Evolutionary conservation across 176 grass and related monocot genomes (phyloP).

Genomic region (Tuctoria greenei): DNA sequence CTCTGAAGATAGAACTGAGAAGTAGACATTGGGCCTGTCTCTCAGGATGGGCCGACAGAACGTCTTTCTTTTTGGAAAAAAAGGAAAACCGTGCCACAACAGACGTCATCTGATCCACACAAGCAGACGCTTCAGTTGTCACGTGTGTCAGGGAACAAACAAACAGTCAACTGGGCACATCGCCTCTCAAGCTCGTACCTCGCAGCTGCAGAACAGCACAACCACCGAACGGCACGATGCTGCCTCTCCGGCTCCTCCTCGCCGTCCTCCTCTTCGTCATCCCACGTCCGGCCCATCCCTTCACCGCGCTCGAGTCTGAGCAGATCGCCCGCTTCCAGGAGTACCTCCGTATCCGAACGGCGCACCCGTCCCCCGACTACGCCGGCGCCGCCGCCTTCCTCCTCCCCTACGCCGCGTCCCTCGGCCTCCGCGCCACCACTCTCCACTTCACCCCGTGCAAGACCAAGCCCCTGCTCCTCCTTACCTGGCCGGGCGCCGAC

Average conservation of each 20-base stretch:
- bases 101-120: not conserved
- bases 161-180: not conserved
- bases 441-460: constrained; percentile 54
- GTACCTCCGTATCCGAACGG: constrained; percentile 76
- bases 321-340: constrained; percentile 67
- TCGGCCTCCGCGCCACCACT: constrained; percentile 50
- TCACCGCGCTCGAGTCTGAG: constrained; percentile 54
- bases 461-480: constrained; percentile 75
- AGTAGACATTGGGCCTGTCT: not conserved
- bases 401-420: constrained; percentile 55
- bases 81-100: too few relatives aligned
- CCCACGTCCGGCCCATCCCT: not conserved
- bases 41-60: too few relatives aligned
- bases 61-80: too few relatives aligned
- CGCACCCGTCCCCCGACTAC: constrained; percentile 79
- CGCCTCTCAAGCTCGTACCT: not conserved
- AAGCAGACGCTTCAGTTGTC: not conserved
- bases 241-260: constrained; percentile 7
- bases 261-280: constrained; percentile 15
- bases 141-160: not conserved
- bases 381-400: constrained; percentile 63
- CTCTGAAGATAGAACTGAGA: not conserved
- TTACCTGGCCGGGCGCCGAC: constrained; percentile 72
- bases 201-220: not conserved
- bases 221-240: constrained; percentile 11